Base-by-base conservation (phyloP, 192 early-diverging fungal species). In the Fimicolochytrium jonesii region DNA sequence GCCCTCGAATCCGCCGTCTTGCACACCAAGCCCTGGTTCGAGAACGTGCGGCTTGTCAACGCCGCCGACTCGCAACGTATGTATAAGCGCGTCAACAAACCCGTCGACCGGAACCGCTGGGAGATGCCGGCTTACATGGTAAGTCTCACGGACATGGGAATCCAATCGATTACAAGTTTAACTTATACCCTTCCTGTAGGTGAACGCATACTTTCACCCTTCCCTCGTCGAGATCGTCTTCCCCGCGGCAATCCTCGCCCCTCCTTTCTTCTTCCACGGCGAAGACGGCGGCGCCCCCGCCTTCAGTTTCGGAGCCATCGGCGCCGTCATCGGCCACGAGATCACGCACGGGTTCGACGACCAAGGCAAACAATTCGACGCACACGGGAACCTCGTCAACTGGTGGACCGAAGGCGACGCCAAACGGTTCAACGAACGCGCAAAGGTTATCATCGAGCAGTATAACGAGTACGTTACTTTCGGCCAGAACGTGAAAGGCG, bases 341-440 rank as follows among this genome's bases (percentile, higher is more conserved):
- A 18, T 70, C 4, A 68, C 64, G 1, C 54, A 79, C 39, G 71
- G 60, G 30, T 73, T 79, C 35, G 77, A 79, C 46, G 49, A 70
- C 17, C 9, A 41, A 4, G 78, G 76, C 15, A 58, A 70, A 1
- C 25, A 68, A 35, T 80, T 51, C 52, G 78, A 80, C 46, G 31
- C 53, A 15, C 11, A 36, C 6, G 78, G 78, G 44, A 50, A 51
- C 6, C 42, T 64, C 28, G 37, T 44, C 13, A 70, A 80, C 56
- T 91, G 90, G 90, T 91, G 88, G 88, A 82, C 85, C 11, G 78
- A 85, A 18, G 49, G 64, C 33, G 89, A 86, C 0, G 54, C 76
- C 11, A 51, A 64, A 39, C 62, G 71, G 26, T 88, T 87, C 64
- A 69, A 70, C 13, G 51, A 64, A 7, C 63, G 65, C 45, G 54